Evolutionary conservation across 2,329 filamentous ascomycete genomes (phyloP).

Genomic region (Xylaria sp.): DNA sequence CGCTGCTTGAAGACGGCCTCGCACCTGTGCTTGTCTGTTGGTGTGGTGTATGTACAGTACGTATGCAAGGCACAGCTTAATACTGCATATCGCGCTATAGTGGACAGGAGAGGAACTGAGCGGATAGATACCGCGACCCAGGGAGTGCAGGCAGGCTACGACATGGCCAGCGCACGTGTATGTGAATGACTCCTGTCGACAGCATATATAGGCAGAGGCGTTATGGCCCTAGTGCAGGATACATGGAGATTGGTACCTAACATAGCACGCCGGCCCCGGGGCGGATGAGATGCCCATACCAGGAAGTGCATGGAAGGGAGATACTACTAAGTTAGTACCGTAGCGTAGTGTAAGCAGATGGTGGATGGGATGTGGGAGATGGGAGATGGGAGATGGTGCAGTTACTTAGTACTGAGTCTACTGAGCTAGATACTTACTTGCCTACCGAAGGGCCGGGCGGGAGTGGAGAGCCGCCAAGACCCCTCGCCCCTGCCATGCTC

Average conservation of each 20-base stretch:
- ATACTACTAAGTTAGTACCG: too few species aligned
- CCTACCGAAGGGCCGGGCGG: conserved; percentile 20
- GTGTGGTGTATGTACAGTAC: not conserved
- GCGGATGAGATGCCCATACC: too few species aligned
- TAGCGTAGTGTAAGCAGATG: too few species aligned
- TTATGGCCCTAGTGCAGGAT: too few species aligned
- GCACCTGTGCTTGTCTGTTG: not conserved
- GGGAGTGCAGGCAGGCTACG: not conserved
- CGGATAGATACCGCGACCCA: not conserved
- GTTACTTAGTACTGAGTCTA: not conserved
- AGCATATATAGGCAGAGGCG: too few species aligned
- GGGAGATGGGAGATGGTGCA: not conserved
- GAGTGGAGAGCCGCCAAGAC: conserved; percentile 4
- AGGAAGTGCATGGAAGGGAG: too few species aligned
- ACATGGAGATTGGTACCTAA: too few species aligned
- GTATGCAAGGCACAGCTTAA: conserved; percentile 5
- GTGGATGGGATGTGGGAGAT: too few species aligned
- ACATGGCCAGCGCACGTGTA: not conserved
- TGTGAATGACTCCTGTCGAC: too few species aligned
- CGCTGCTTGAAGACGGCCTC: not conserved
- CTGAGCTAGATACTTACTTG: too few species aligned
- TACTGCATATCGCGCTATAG: not conserved
- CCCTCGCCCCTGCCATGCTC: not conserved
- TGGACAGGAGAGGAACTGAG: too few species aligned
- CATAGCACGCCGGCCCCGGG: too few species aligned